phyloP scores from a whole-genome alignment of 345 rosid genomes.

The Pseudoturritis turrita region DNA sequence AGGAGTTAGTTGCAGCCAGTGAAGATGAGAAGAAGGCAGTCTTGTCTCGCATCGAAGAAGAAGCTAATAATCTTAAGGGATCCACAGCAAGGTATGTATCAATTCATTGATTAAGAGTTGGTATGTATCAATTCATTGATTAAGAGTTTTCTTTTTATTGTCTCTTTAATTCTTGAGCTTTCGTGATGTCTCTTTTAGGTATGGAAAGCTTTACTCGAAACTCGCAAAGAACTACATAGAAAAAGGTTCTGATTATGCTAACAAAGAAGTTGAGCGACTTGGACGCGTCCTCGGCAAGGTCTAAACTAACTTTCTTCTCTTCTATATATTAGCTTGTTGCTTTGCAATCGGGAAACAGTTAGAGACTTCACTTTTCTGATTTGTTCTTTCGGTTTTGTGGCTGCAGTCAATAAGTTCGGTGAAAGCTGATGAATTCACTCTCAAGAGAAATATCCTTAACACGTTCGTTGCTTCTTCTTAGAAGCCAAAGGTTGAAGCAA shows the following conservation, averaged over 20 bases:
- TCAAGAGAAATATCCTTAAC: slow-evolving; percentile 73
- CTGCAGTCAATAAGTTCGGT: slow-evolving; percentile 80
- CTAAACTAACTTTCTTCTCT: neutral
- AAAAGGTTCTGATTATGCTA: slow-evolving; percentile 74
- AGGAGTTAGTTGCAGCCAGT: slow-evolving; percentile 75
- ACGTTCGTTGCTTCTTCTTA: slow-evolving; percentile 40
- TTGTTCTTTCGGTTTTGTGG: neutral
- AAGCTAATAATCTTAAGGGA: slow-evolving; percentile 70
- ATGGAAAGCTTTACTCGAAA: slow-evolving; percentile 80
- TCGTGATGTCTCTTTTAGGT: slow-evolving; percentile 31
- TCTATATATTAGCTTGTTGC: neutral
- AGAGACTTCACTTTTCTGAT: neutral
- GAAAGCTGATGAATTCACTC: slow-evolving; percentile 78
- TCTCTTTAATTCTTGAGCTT: neutral
- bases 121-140: no score
- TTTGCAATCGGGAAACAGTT: neutral
- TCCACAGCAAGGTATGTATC: slow-evolving; percentile 56
- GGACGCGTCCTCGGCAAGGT: slow-evolving; percentile 88
- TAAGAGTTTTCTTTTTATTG: neutral
- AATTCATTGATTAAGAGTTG: neutral
- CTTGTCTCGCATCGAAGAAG: slow-evolving; percentile 64
- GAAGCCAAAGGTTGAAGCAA: neutral
- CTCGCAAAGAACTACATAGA: slow-evolving; percentile 66
- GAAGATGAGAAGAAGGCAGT: slow-evolving; percentile 68
- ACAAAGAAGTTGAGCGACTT: slow-evolving; percentile 75